Conservation (phyloP, 768 basidiomycete species). For the Collybia sordida region DNA sequence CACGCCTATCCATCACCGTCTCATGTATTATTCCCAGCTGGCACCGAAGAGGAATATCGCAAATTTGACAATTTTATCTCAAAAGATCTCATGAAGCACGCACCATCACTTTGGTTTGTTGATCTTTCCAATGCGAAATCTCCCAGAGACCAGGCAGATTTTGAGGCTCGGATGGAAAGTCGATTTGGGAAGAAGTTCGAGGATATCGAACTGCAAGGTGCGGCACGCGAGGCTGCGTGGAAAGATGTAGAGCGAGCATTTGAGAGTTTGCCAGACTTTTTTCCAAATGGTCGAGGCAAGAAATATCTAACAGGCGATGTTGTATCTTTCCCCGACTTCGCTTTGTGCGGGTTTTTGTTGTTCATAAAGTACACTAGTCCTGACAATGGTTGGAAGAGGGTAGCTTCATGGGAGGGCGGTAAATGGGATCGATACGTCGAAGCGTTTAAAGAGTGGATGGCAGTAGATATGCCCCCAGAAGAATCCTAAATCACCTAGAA, state of each 20-base stretch:
- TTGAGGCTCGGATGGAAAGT: constrained; percentile 15
- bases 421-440: constrained; percentile 23
- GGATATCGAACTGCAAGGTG: constrained; percentile 19
- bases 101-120: constrained; percentile 17
- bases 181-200: constrained; percentile 16
- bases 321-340: constrained; percentile 24
- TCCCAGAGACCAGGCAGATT: constrained; percentile 16
- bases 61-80: constrained; percentile 19
- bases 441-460: constrained; percentile 18
- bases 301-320: constrained; percentile 19
- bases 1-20: constrained; percentile 20
- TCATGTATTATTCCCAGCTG: constrained; percentile 17
- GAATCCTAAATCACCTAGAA: too few relatives aligned
- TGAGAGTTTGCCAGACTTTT: constrained; percentile 7
- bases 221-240: constrained; percentile 20
- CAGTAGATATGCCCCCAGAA: constrained; percentile 5
- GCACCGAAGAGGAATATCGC: constrained; percentile 20
- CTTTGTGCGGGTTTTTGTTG: constrained; percentile 21
- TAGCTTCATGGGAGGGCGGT: constrained; percentile 25
- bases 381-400: constrained; percentile 21
- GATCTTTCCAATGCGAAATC: constrained; percentile 21
- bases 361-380: constrained; percentile 22
- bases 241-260: constrained; percentile 19
- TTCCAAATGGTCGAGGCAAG: constrained; percentile 11
- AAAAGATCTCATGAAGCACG: constrained; percentile 11